A percentile compares a stretch with the other conserved stretches of the same genome.
These are phyloP conservation scores for Plasmodium sp. DNA, from an alignment of 169 alveolate genomes.

Conservation along the genomic window DNA sequence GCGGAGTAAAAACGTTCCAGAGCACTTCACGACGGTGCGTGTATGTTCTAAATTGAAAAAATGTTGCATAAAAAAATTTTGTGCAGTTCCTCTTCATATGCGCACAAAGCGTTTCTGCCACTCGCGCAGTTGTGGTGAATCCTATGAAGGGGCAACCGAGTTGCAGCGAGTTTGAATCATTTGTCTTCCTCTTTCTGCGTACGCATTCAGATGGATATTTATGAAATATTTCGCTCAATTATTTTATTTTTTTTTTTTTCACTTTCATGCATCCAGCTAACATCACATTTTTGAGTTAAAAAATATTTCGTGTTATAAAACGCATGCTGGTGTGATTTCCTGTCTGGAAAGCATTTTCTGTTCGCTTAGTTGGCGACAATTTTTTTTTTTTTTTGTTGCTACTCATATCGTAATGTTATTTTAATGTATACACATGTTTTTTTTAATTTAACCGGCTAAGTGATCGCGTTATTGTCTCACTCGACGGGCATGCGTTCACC, in stretches of 20 bases:
- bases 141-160: background rate
- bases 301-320: background rate
- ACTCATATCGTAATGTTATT: background rate
- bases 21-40: background rate
- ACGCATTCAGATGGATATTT: background rate
- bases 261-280: background rate
- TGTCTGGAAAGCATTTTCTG: background rate
- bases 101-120: background rate
- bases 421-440: background rate
- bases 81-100: background rate
- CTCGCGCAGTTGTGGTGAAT: background rate
- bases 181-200: background rate
- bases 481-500: background rate
- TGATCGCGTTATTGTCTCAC: background rate
- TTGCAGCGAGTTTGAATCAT: background rate
- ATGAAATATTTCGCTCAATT: background rate
- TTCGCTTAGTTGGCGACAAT: background rate
- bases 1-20: background rate
- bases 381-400: background rate
- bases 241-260: background rate
- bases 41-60: background rate
- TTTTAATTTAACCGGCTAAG: background rate
- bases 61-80: background rate
- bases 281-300: background rate
- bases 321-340: background rate